A percentile compares a stretch with the other conserved stretches of the same genome.
Evolutionary conservation across 2,329 filamentous ascomycete genomes (phyloP).

Genomic region (Talaromyces sp.): DNA sequence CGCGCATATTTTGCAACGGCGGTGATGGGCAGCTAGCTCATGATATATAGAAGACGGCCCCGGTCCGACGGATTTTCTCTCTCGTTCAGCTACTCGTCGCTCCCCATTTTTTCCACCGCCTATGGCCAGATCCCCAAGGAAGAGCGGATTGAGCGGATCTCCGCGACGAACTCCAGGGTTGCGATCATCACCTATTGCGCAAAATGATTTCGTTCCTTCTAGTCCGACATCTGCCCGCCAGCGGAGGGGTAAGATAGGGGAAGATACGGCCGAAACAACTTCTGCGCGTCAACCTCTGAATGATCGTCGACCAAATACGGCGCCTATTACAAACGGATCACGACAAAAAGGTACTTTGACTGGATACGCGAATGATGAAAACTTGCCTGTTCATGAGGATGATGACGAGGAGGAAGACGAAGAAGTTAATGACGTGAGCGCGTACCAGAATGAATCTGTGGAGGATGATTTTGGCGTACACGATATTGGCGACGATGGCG

Average conservation of each 20-base stretch:
- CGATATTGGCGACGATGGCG: slow-evolving; percentile 5
- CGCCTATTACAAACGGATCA: slow-evolving; percentile 24
- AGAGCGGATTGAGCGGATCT: slow-evolving; percentile 39
- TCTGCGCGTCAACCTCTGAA: slow-evolving; percentile 33
- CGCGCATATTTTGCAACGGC: background rate
- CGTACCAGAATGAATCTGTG: slow-evolving; percentile 7
- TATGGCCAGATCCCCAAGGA: slow-evolving; percentile 43
- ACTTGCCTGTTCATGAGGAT: slow-evolving; percentile 26
- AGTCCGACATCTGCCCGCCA: slow-evolving; percentile 34
- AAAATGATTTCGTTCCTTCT: slow-evolving; percentile 31
- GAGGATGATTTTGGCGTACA: slow-evolving; percentile 7
- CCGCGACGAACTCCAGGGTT: slow-evolving; percentile 39
- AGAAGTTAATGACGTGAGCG: slow-evolving; percentile 18
- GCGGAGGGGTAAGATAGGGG: slow-evolving; percentile 19
- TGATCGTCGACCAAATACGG: slow-evolving; percentile 32
- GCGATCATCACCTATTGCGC: slow-evolving; percentile 38
- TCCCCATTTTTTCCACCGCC: slow-evolving; percentile 35
- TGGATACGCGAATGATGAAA: slow-evolving; percentile 34
- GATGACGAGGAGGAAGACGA: slow-evolving; percentile 26
- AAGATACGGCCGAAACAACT: slow-evolving; percentile 13
- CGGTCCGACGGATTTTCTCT: slow-evolving; percentile 39
- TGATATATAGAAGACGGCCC: slow-evolving; percentile 33
- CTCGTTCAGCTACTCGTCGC: slow-evolving; percentile 29
- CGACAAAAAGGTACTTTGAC: slow-evolving; percentile 18
- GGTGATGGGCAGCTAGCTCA: background rate